Conservation (phyloP, 371 early-diverging fungal species). For the Mucor ambiguus region DNA sequence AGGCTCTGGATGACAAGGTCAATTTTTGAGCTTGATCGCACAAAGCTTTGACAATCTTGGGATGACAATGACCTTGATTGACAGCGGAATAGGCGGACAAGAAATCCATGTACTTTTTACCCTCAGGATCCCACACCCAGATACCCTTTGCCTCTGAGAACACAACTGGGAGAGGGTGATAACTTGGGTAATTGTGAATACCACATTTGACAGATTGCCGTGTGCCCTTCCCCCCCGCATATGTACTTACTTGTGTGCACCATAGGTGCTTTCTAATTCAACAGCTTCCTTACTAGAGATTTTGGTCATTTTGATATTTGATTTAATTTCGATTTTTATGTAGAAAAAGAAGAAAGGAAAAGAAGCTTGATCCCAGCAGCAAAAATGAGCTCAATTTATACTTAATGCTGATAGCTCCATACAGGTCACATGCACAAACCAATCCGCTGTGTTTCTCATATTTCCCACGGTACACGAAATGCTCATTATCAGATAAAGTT, state of each 20-base stretch:
- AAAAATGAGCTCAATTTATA: neutral
- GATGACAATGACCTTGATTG: slow-evolving; percentile 98
- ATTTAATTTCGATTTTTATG: neutral
- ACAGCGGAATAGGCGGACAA: slow-evolving; percentile 96
- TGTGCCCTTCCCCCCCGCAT: neutral
- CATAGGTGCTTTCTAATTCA: slow-evolving; percentile 71
- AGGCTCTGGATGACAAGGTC: slow-evolving; percentile 92
- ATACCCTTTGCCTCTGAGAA: slow-evolving; percentile 89
- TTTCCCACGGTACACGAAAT: slow-evolving; percentile 2
- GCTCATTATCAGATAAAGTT: slow-evolving; percentile 2
- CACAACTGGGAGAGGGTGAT: slow-evolving; percentile 97
- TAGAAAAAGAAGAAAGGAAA: slow-evolving; percentile 10
- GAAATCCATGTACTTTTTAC: slow-evolving; percentile 94
- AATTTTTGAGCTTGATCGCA: slow-evolving; percentile 87
- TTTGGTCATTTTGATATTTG: slow-evolving; percentile 13
- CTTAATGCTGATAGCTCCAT: neutral
- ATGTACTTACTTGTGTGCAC: slow-evolving; percentile 83
- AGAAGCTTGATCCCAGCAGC: neutral
- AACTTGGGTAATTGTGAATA: slow-evolving; percentile 93
- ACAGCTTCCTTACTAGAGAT: slow-evolving; percentile 61
- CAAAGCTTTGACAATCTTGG: slow-evolving; percentile 91
- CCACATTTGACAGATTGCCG: slow-evolving; percentile 31
- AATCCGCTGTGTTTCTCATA: neutral
- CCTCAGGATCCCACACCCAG: slow-evolving; percentile 96
- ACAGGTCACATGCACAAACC: slow-evolving; percentile 3